Percentiles rank a stretch among this genome's conserved stretches.
phyloP scores from a whole-genome alignment of 805 yeast species.

The Teunomyces funiuensis region DNA sequence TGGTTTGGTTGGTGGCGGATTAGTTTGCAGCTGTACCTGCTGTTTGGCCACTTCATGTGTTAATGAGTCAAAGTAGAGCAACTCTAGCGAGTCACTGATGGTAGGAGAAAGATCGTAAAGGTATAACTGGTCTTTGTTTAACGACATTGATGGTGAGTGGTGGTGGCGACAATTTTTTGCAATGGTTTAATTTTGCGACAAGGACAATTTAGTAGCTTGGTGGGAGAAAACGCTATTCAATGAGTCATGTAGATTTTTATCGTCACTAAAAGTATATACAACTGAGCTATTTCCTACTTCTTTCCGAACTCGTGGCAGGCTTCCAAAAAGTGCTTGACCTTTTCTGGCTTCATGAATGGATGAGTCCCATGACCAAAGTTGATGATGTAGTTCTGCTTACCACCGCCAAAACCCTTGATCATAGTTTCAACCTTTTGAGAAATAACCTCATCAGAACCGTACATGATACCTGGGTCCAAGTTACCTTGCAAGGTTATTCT shows the following conservation, averaged over 20 bases:
- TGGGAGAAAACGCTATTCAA: not conserved
- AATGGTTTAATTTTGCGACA: not conserved
- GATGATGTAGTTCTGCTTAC: slow-evolving; percentile 85
- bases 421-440: slow-evolving; percentile 78
- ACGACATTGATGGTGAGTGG: slow-evolving; percentile 8
- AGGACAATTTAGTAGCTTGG: not conserved
- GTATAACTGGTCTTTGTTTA: slow-evolving; percentile 40
- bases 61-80: slow-evolving; percentile 55
- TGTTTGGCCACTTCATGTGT: slow-evolving; percentile 20
- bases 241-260: not conserved
- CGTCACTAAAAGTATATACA: not conserved
- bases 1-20: not conserved
- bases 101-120: slow-evolving; percentile 45
- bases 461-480: slow-evolving; percentile 91
- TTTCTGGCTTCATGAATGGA: slow-evolving; percentile 95
- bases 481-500: slow-evolving; percentile 92
- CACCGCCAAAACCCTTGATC: slow-evolving; percentile 93
- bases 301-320: slow-evolving; percentile 84
- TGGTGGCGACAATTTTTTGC: not conserved
- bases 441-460: slow-evolving; percentile 83
- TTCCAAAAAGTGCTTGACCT: slow-evolving; percentile 77
- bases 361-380: slow-evolving; percentile 99
- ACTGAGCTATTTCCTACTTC: slow-evolving; percentile 22
- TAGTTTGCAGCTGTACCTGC: not conserved
- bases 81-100: slow-evolving; percentile 46